phyloP scores from a whole-genome alignment of 805 yeast genomes.

The Pichia ethanolica region DNA sequence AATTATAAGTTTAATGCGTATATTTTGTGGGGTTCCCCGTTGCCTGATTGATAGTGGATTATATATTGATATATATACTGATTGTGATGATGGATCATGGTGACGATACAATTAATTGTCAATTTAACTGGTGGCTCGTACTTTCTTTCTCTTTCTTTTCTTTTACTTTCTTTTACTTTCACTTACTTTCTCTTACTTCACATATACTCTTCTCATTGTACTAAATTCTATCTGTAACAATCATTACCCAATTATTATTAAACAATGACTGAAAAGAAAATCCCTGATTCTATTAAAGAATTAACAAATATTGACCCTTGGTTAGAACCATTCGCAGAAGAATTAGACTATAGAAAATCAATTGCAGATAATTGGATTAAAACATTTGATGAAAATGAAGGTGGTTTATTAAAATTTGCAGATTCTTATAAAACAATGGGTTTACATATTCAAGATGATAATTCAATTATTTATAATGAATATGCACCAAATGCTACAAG shows the following conservation, averaged over 20 bases:
- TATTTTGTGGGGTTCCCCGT: too few relatives aligned
- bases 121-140: too few relatives aligned
- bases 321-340: slow-evolving; percentile 71
- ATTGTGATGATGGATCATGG: too few relatives aligned
- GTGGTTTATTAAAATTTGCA: slow-evolving; percentile 64
- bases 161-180: too few relatives aligned
- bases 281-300: slow-evolving; percentile 37
- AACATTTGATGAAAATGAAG: slow-evolving; percentile 49
- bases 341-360: slow-evolving; percentile 58
- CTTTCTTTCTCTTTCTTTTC: too few relatives aligned
- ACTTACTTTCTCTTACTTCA: neutral
- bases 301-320: slow-evolving; percentile 78
- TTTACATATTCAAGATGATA: slow-evolving; percentile 53
- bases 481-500: slow-evolving; percentile 84
- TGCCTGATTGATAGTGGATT: too few relatives aligned
- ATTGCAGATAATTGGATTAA: slow-evolving; percentile 58
- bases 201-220: too few relatives aligned
- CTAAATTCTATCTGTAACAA: too few relatives aligned
- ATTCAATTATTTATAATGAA: slow-evolving; percentile 59
- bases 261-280: slow-evolving; percentile 1
- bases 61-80: too few relatives aligned
- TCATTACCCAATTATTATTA: too few relatives aligned
- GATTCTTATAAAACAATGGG: slow-evolving; percentile 74
- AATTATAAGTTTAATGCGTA: too few relatives aligned
- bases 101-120: too few relatives aligned